Percentiles rank a stretch among this genome's conserved stretches.
Evolutionary conservation across 1,139 yeast genomes (phyloP).

Genomic region (Pichia terricola): DNA sequence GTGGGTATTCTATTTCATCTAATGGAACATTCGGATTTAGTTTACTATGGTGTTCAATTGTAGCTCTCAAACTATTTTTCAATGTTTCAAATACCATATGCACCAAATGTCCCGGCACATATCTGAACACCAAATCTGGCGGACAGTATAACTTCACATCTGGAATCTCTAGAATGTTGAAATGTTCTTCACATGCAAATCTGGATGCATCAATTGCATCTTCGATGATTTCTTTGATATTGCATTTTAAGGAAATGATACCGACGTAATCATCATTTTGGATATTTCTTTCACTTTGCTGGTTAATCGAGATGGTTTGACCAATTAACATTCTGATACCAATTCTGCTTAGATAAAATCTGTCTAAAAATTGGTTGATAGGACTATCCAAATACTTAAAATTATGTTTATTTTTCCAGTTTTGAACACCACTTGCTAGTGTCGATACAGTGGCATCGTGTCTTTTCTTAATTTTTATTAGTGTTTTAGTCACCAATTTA

Average conservation of each 20-base stretch:
- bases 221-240: conserved; percentile 67
- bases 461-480: conserved; percentile 64
- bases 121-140: conserved; percentile 64
- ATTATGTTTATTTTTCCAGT: conserved; percentile 62
- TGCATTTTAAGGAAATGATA: conserved; percentile 73
- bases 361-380: conserved; percentile 68
- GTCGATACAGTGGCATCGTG: conserved; percentile 94
- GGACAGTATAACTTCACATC: conserved; percentile 69
- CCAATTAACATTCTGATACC: conserved; percentile 88
- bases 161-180: conserved; percentile 76
- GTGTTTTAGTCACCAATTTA: conserved; percentile 52
- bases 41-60: conserved; percentile 60
- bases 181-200: conserved; percentile 81
- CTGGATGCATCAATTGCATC: conserved; percentile 84
- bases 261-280: conserved; percentile 57
- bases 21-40: conserved; percentile 42
- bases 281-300: conserved; percentile 43
- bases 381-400: conserved; percentile 46
- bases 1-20: conserved; percentile 67
- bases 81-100: conserved; percentile 83
- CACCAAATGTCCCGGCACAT: conserved; percentile 82
- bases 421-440: conserved; percentile 86
- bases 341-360: conserved; percentile 79
- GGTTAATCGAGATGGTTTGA: conserved; percentile 73
- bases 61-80: conserved; percentile 76